Evolutionary conservation across 2,329 filamentous ascomycete genomes (phyloP), one percentile per base, ranked within the genome.

Genomic region (Taxawa tesnikishii): DNA sequence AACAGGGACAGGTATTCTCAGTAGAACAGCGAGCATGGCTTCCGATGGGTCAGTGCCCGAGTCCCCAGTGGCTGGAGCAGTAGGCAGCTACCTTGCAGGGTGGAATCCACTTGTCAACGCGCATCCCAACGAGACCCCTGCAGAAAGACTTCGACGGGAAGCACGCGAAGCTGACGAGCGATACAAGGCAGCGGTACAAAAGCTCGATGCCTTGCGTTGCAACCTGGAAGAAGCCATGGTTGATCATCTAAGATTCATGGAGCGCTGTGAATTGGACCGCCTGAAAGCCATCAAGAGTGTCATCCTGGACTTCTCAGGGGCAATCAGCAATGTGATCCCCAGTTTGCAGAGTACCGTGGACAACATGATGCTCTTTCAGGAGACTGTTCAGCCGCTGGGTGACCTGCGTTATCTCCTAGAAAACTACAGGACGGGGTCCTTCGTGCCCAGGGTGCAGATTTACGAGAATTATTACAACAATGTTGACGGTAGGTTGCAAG

Each of bases 391-490:
- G 56, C 90, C 90, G 5, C 55, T 77, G 29, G 82, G 83, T 24
- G 90, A 98, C 56, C 63, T 98, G 44, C 74, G 90, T 41, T 98
- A 96, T 55, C 70, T 98, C 38, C 68, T 98, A 28, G 90, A 98
- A 62, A 98, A 88, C 54, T 98, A 98, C 60, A 79, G 87, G 41
- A 98, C 90, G 5, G 90, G 90, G 41, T 83, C 79, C 43, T 98
- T 93, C 54, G 74, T 84, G 31, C 90, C 90, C 6, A 87, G 75
- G 48, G 88, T 96, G 16, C 76, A 85, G 28, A 80, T 84, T 3
- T 98, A 98, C 58, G 90, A 98, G 61, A 98, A 96, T 56, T 98
- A 98, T 62, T 98, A 98, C 65, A 94, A 94, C 58, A 85, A 83
- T 43, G 85, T 94, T 15, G 90, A 94, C 54, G 68, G 68, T 71